Conservation (phyloP, 2,329 filamentous ascomycete genomes). For the Pyrenochaeta sp. region DNA sequence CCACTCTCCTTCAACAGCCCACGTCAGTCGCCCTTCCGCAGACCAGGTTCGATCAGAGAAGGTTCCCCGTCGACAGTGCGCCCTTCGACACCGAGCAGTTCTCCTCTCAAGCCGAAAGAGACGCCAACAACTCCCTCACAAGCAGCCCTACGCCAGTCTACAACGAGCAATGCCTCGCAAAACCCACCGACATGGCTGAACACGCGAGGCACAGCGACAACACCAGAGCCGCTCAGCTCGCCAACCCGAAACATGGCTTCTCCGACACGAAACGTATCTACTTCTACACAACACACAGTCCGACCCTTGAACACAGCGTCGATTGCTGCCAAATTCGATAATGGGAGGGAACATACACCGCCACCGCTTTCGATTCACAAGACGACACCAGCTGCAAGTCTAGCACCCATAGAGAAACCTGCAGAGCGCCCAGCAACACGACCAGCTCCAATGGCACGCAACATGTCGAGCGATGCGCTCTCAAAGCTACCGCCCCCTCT, state of each 20-base stretch:
- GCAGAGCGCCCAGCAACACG: slow-evolving; percentile 40
- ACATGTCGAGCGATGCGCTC: slow-evolving; percentile 52
- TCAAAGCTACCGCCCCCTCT: slow-evolving; percentile 82
- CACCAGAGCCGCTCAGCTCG: slow-evolving; percentile 40
- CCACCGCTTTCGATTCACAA: slow-evolving; percentile 22
- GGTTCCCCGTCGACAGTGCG: slow-evolving; percentile 51
- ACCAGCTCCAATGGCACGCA: slow-evolving; percentile 35
- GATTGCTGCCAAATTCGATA: slow-evolving; percentile 50
- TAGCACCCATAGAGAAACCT: slow-evolving; percentile 50
- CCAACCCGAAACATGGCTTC: slow-evolving; percentile 35
- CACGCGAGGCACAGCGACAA: slow-evolving; percentile 39
- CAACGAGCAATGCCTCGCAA: slow-evolving; percentile 45
- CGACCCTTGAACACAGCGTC: slow-evolving; percentile 41
- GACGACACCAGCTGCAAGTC: slow-evolving; percentile 12
- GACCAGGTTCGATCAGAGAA: slow-evolving; percentile 51
- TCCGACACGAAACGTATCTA: slow-evolving; percentile 32
- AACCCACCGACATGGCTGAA: slow-evolving; percentile 48
- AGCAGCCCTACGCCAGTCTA: slow-evolving; percentile 41
- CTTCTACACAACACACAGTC: slow-evolving; percentile 28
- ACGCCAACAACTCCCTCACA: slow-evolving; percentile 39
- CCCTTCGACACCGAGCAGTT: slow-evolving; percentile 51
- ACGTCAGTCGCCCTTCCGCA: slow-evolving; percentile 56
- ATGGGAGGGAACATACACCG: slow-evolving; percentile 43
- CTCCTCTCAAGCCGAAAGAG: slow-evolving; percentile 50
- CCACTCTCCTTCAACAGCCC: slow-evolving; percentile 56